These are phyloP conservation scores for Xerocomellus amylosporus DNA, from an alignment of 768 basidiomycete genomes.

Conservation along the genomic window DNA sequence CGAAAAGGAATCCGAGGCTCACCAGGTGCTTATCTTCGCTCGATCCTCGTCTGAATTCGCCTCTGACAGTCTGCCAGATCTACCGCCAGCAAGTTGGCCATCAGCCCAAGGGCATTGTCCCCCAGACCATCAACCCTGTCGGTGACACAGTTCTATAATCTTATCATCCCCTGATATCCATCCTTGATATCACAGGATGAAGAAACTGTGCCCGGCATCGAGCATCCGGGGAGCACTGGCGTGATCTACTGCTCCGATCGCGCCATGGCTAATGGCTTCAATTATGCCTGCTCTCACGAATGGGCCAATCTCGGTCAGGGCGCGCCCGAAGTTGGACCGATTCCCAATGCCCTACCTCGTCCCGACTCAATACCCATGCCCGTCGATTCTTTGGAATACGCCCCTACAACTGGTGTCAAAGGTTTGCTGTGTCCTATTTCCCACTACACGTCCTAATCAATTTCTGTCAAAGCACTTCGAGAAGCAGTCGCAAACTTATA, in stretches of 20 bases:
- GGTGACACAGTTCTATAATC: constrained; percentile 15
- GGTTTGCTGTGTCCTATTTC: constrained; percentile 37
- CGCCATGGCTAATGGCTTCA: constrained; percentile 94
- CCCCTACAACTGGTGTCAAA: constrained; percentile 90
- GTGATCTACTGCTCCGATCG: constrained; percentile 90
- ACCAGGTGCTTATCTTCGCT: constrained; percentile 49
- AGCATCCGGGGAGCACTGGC: constrained; percentile 64
- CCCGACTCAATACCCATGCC: constrained; percentile 64
- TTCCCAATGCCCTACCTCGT: constrained; percentile 70
- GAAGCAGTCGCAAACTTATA: constrained; percentile 90
- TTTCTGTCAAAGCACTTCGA: constrained; percentile 56
- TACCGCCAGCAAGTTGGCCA: constrained; percentile 73
- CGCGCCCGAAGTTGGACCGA: constrained; percentile 83
- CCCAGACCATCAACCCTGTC: constrained; percentile 71
- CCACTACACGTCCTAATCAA: constrained; percentile 1
- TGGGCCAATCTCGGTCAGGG: constrained; percentile 94
- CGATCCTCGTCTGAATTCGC: background rate
- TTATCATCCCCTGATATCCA: background rate
- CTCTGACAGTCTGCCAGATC: constrained; percentile 46
- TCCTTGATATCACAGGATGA: constrained; percentile 54
- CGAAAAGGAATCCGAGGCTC: constrained; percentile 86
- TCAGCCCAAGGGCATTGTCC: constrained; percentile 58
- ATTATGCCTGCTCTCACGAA: constrained; percentile 68
- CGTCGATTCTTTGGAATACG: constrained; percentile 79
- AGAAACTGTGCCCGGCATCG: constrained; percentile 86